These are phyloP conservation scores for Rubus idaeus DNA, from an alignment of 306 rosid genomes.

Conservation along the genomic window DNA sequence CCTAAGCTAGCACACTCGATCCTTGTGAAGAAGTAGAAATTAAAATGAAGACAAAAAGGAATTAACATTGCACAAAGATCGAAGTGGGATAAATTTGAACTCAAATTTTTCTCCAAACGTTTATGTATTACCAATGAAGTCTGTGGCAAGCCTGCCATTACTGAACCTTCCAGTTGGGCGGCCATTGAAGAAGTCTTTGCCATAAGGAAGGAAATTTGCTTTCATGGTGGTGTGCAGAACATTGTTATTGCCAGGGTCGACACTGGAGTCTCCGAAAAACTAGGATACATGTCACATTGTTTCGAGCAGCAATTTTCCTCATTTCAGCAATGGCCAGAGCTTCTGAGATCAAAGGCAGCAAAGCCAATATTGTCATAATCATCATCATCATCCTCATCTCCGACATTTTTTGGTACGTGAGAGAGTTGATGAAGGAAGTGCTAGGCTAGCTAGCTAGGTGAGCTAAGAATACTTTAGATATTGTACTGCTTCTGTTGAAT, in stretches of 20 bases:
- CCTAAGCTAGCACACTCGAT: not conserved
- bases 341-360: constrained; percentile 27
- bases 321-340: constrained; percentile 19
- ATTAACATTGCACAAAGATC: not conserved
- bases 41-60: not conserved
- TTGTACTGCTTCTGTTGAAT: not conserved
- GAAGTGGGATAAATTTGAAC: too few species aligned
- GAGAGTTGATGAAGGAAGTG: not conserved
- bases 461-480: not conserved
- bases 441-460: not conserved
- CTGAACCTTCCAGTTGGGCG: constrained; percentile 70
- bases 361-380: not conserved
- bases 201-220: constrained; percentile 75
- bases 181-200: constrained; percentile 52
- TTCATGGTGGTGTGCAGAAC: constrained; percentile 53
- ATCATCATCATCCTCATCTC: not conserved
- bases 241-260: constrained; percentile 80
- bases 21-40: not conserved
- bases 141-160: constrained; percentile 71
- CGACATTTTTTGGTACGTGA: not conserved
- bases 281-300: constrained; percentile 45
- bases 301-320: constrained; percentile 29
- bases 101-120: not conserved
- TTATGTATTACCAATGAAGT: constrained; percentile 53
- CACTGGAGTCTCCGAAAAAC: constrained; percentile 87